Conservation (phyloP, 148 eudicot species). For the Selenicereus undatus region DNA sequence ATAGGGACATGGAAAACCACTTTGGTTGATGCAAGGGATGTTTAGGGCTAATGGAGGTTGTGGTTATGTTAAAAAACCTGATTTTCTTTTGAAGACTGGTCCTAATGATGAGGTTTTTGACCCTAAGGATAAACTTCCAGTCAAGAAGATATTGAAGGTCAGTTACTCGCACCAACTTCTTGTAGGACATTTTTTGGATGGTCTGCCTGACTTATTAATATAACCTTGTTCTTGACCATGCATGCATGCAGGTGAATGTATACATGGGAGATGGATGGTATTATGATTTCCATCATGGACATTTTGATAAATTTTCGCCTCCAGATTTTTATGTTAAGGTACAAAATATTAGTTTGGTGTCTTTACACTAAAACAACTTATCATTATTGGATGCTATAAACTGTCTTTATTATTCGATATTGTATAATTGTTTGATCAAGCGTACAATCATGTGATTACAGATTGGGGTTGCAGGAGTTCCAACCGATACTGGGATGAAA, state of each 20-base stretch:
- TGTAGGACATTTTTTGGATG: not conserved
- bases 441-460: not conserved
- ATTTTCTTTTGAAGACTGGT: slow-evolving; percentile 46
- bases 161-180: slow-evolving; percentile 15
- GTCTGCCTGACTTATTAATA: not conserved
- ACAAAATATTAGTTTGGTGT: not conserved
- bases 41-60: slow-evolving; percentile 84
- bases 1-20: slow-evolving; percentile 56
- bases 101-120: slow-evolving; percentile 46
- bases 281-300: slow-evolving; percentile 56
- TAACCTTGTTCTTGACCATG: slow-evolving; percentile 16
- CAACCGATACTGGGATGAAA: slow-evolving; percentile 28
- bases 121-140: slow-evolving; percentile 40
- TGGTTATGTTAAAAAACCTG: slow-evolving; percentile 76
- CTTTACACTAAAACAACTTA: too few species aligned
- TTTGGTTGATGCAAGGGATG: slow-evolving; percentile 91
- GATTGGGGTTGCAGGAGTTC: slow-evolving; percentile 35
- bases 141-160: slow-evolving; percentile 55
- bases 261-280: slow-evolving; percentile 88
- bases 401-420: not conserved
- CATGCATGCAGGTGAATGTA: slow-evolving; percentile 67
- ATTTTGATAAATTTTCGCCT: slow-evolving; percentile 71
- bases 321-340: slow-evolving; percentile 72
- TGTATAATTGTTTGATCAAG: not conserved
- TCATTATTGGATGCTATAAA: not conserved